Conservation (phyloP, 2,329 filamentous ascomycete genomes). For the Pseudopyrenochaeta lycopersici region DNA sequence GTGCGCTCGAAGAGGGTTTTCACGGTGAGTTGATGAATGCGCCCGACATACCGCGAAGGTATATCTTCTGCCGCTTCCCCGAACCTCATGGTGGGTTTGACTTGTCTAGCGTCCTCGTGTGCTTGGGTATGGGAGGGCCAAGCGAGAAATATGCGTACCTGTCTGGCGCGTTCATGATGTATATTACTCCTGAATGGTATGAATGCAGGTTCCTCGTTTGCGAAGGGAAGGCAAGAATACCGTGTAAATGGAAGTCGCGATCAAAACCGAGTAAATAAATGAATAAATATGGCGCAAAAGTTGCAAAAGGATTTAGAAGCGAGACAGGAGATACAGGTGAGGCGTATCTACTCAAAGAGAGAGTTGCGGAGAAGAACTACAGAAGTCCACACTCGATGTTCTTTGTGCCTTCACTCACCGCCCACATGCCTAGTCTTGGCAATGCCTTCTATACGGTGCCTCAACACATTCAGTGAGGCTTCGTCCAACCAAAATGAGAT, state of each 20-base stretch:
- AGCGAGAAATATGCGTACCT: slow-evolving; percentile 34
- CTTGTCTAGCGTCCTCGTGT: slow-evolving; percentile 7
- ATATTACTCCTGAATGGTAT: slow-evolving; percentile 1
- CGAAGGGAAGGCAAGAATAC: not conserved
- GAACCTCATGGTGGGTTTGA: slow-evolving; percentile 4
- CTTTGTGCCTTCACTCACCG: slow-evolving; percentile 31
- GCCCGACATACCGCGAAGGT: slow-evolving; percentile 6
- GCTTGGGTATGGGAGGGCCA: not conserved
- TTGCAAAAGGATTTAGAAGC: not conserved
- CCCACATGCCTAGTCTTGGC: slow-evolving; percentile 1
- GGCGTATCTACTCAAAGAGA: slow-evolving; percentile 3
- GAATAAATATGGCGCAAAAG: not conserved
- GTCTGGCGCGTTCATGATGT: slow-evolving; percentile 50
- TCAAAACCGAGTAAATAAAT: not conserved
- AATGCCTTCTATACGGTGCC: not conserved
- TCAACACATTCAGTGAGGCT: slow-evolving; percentile 6
- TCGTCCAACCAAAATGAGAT: no score
- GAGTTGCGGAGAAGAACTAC: slow-evolving; percentile 15
- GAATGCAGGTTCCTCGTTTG: slow-evolving; percentile 3
- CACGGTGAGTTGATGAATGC: slow-evolving; percentile 6
- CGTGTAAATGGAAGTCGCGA: not conserved
- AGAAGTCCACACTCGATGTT: slow-evolving; percentile 13
- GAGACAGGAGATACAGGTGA: not conserved
- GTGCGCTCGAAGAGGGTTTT: not conserved
- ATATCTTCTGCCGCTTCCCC: not conserved